Evolutionary conservation across 768 basidiomycete species (phyloP), one percentile per base, ranked within the genome.

Genomic region (Boletus reticuloceps): DNA sequence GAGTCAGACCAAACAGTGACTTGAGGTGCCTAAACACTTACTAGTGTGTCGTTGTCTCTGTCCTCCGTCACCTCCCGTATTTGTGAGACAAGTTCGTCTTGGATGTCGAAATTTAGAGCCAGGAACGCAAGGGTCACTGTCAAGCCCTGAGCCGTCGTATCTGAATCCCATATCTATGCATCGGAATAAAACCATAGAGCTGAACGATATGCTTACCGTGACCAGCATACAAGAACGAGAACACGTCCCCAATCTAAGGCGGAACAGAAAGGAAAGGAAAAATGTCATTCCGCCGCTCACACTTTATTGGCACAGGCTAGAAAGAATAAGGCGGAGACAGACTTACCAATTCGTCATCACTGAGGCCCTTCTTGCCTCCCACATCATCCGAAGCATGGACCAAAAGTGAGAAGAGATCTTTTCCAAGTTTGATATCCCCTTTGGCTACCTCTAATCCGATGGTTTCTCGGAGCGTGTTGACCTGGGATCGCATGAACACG

Each of bases 171-270:
- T 5, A 36, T 34, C 4, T 6, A 1, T 5, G 2, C 4, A 12
- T 53, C n/a, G 7, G 19, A 19, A 40, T 14, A 5, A 36, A 14
- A 17, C 27, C 31, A 16, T 25, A 9, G 29, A 29, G 8, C 29
- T 8, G 36, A 25, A 39, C 1, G 14, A 38, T 17, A 39, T 17
- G 48, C 68, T 16, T 56, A 81, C 81, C 82, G 58, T 83, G 82
- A 14, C 84, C 84, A 31, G 82, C 83, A 46, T 82, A 77, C 27
- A 86, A 69, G 64, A 82, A 69, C 10, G 76, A 58, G 58, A 75
- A 82, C 1, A 80, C 66, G 47, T 82, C 81, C 6, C 81, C 81
- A 48, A 82, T 79, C 80, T 81, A 29, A 13, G 36, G 17, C 34
- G 32, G 12, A 11, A 10, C 6, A 11, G 7, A 2, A 32, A 32